These are phyloP conservation scores for Metschnikowia lunata DNA, from an alignment of 805 yeast species.

Conservation along the genomic window DNA sequence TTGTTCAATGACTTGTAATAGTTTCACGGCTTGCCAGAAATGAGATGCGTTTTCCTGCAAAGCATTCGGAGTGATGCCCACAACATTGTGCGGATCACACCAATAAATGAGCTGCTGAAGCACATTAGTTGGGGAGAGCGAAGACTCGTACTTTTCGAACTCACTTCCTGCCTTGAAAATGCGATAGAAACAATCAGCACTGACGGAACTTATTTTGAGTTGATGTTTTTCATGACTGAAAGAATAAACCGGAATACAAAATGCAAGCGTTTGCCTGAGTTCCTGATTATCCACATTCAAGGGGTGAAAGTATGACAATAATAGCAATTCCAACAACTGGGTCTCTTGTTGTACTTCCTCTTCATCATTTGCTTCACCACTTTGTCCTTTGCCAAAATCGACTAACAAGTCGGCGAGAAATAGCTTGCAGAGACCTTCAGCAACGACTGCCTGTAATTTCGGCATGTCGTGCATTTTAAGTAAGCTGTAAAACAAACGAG, in stretches of 20 bases:
- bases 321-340: conserved; percentile 59
- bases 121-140: conserved; percentile 45
- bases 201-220: conserved; percentile 54
- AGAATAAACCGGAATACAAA: conserved; percentile 84
- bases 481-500: conserved; percentile 64
- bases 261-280: conserved; percentile 73
- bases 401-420: conserved; percentile 70
- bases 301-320: conserved; percentile 74
- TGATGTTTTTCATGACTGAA: conserved; percentile 74
- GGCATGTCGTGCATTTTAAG: conserved; percentile 55
- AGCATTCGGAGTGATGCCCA: conserved; percentile 42
- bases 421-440: conserved; percentile 81
- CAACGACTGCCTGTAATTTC: conserved; percentile 71
- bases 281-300: conserved; percentile 56
- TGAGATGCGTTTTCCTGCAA: conserved; percentile 47
- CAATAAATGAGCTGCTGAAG: conserved; percentile 73
- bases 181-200: conserved; percentile 62
- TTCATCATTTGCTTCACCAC: conserved; percentile 7
- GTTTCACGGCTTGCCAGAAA: conserved; percentile 49
- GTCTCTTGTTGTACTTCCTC: conserved; percentile 27
- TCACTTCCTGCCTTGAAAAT: conserved; percentile 40
- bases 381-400: conserved; percentile 34
- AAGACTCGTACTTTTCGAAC: conserved; percentile 30
- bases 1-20: conserved; percentile 47
- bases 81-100: conserved; percentile 76